Evolutionary conservation across 2,329 filamentous ascomycete species (phyloP), one percentile per base, ranked within the genome.

Genomic region (Scleromitrula shiraiana): DNA sequence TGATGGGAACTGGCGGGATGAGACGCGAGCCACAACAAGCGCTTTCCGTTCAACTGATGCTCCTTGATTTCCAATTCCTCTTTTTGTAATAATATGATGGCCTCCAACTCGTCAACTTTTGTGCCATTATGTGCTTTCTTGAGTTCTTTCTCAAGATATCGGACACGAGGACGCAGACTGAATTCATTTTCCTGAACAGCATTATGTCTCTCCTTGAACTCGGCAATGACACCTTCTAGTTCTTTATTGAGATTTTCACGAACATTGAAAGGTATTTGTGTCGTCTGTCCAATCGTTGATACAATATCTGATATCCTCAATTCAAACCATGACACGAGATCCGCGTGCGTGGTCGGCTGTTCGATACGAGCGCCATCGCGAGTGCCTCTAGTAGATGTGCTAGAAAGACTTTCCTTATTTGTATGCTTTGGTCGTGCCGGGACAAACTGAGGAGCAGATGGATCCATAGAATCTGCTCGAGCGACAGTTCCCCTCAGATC

Each of bases 51-150:
- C 0, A 48, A 17, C 6, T 48, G 45, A 3, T 48, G 41, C 4
- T 48, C 45, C 8, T 48, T 48, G 17, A 48, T 22, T 12, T 48
- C 38, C 12, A 48, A 41, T 5, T 48, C 38, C 30, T 48, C 45
- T 10, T 32, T 39, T 7, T 48, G 45, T 2, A 19, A 22, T 6
- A 22, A 15, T 7, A 48, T 48, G 2, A 35, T 41, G 7, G 22
- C 20, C 24, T 42, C 27, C 15, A 48, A 22, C 10, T 48, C 38
- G 6, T 48, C 23, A 35, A 17, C 23, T 2, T 12, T 33, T 5
- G 12, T 20, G 12, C 29, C 45, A 9, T 40, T 32, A n/a, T 20
- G n/a, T 3, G 23, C 45, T 3, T 22, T 20, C 2, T 14, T 7
- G 7, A 48, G 45, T 12, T 42, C 22, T n/a, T 15, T 17, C 17